A percentile compares a stretch with the other conserved stretches of the same genome.
phyloP scores from a whole-genome alignment of 1,284 basidiomycete species.

The Cutaneotrichosporon arboriforme region DNA sequence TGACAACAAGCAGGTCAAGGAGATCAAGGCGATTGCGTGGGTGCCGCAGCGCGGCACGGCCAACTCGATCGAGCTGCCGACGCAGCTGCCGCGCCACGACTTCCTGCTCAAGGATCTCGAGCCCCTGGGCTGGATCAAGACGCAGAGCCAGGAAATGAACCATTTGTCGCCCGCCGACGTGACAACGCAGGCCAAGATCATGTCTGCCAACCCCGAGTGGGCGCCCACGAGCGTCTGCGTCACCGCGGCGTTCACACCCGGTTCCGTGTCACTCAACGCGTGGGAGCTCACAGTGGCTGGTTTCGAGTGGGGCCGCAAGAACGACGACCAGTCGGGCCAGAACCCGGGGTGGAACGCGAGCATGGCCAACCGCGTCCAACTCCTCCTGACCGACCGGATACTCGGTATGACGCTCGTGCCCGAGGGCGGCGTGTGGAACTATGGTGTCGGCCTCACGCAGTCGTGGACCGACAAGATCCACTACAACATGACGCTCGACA shows the following conservation, averaged over 20 bases:
- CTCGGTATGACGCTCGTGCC: slow-evolving; percentile 86
- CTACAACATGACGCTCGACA: slow-evolving; percentile 83
- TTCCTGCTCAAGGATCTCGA: slow-evolving; percentile 91
- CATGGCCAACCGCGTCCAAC: slow-evolving; percentile 95
- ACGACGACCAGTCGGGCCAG: slow-evolving; percentile 74
- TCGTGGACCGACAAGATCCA: slow-evolving; percentile 78
- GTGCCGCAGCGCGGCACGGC: slow-evolving; percentile 95
- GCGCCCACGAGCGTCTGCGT: slow-evolving; percentile 90
- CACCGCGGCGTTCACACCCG: slow-evolving; percentile 93
- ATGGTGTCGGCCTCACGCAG: slow-evolving; percentile 85
- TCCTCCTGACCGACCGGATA: slow-evolving; percentile 88
- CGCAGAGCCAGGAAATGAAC: slow-evolving; percentile 82
- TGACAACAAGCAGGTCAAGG: slow-evolving; percentile 97
- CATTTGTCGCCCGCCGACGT: slow-evolving; percentile 90
- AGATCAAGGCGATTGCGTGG: slow-evolving; percentile 95
- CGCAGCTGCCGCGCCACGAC: slow-evolving; percentile 82
- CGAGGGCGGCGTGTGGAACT: slow-evolving; percentile 89
- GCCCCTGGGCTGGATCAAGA: slow-evolving; percentile 97
- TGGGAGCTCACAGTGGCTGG: slow-evolving; percentile 84
- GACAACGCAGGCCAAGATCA: slow-evolving; percentile 91
- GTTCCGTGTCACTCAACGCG: slow-evolving; percentile 89
- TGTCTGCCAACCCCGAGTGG: slow-evolving; percentile 94
- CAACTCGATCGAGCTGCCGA: slow-evolving; percentile 81
- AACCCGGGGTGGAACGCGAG: slow-evolving; percentile 90
- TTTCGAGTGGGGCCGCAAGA: slow-evolving; percentile 98